phyloP scores from a whole-genome alignment of 164 flowering plant species.

The Vitis rupestris region DNA sequence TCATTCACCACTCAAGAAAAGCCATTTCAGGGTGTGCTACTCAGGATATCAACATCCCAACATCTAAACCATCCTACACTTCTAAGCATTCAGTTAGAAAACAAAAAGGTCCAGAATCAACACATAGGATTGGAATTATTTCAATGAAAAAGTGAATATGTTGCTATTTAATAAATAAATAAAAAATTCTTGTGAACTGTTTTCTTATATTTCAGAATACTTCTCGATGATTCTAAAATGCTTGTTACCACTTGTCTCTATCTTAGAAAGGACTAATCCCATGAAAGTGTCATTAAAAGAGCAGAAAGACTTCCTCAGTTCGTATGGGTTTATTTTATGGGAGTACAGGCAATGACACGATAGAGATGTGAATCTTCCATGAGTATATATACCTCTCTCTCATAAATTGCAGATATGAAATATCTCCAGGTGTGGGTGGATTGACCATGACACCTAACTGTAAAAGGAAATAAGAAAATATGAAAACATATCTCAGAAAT shows the following conservation, averaged over 20 bases:
- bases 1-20: background rate
- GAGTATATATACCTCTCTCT: conserved; percentile 60
- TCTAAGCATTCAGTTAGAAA: background rate
- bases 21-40: background rate
- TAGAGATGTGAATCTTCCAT: background rate
- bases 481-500: background rate
- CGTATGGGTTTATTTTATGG: background rate
- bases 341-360: background rate
- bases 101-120: background rate
- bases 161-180: too few relatives aligned
- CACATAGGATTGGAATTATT: background rate
- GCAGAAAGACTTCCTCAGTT: background rate
- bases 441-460: conserved; percentile 96
- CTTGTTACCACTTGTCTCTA: background rate
- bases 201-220: too few relatives aligned
- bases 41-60: background rate
- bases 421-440: conserved; percentile 95
- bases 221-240: too few relatives aligned
- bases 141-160: too few relatives aligned
- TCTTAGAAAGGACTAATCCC: background rate
- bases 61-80: background rate
- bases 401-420: conserved; percentile 65
- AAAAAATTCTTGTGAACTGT: too few relatives aligned
- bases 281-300: too few relatives aligned
- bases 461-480: conserved; percentile 6